Percentiles rank a stretch among this genome's conserved stretches.
Evolutionary conservation across 2,329 filamentous ascomycete genomes (phyloP).

Genomic region (Hansfordia pulvinata): DNA sequence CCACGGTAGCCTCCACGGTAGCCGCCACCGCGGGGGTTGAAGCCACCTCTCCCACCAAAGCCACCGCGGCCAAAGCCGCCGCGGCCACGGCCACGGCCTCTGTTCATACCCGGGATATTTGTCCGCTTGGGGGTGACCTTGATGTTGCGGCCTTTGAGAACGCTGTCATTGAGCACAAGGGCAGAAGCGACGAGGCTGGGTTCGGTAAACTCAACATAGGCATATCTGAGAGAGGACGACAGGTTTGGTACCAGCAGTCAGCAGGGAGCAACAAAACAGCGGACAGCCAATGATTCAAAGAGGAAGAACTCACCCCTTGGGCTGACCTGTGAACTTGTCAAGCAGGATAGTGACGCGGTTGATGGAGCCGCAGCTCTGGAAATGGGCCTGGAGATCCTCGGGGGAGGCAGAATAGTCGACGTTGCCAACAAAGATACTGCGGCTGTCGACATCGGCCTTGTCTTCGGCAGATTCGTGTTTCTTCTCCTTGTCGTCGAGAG

Average conservation of each 20-base stretch:
- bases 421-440: slow-evolving; percentile 96
- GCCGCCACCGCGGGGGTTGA: slow-evolving; percentile 34
- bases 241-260: background rate
- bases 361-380: slow-evolving; percentile 93
- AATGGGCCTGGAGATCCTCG: slow-evolving; percentile 96
- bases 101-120: slow-evolving; percentile 87
- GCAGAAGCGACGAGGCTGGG: slow-evolving; percentile 86
- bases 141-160: slow-evolving; percentile 87
- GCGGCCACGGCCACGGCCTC: slow-evolving; percentile 52
- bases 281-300: background rate
- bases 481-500: slow-evolving; percentile 76
- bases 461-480: slow-evolving; percentile 74
- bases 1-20: slow-evolving; percentile 48
- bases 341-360: slow-evolving; percentile 95
- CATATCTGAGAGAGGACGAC: slow-evolving; percentile 38
- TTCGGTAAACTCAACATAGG: slow-evolving; percentile 96
- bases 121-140: slow-evolving; percentile 94
- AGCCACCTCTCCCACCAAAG: slow-evolving; percentile 36
- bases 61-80: slow-evolving; percentile 38
- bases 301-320: slow-evolving; percentile 73
- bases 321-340: slow-evolving; percentile 97
- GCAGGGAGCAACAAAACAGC: slow-evolving; percentile 1
- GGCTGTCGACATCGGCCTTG: slow-evolving; percentile 88
- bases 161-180: slow-evolving; percentile 87
- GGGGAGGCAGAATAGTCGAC: slow-evolving; percentile 96